Evolutionary conservation across 345 rosid genomes (phyloP), one percentile per base, ranked within the genome.

Genomic region (Murraya koenigii): DNA sequence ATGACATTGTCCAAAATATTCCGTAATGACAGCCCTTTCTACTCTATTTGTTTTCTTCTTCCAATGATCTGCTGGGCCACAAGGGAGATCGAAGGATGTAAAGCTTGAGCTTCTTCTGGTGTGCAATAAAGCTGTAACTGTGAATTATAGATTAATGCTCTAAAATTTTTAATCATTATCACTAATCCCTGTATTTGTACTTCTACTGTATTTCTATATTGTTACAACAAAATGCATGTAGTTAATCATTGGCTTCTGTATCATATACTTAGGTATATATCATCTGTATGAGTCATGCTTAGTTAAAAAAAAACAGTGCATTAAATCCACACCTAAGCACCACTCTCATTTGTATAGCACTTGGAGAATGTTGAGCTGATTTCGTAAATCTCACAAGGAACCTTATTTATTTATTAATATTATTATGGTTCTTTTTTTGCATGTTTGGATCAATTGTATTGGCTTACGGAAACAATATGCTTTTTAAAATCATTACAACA

Each of bases 51-150:
- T 85, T 92, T 95, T 91, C 76, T 93, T 83, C 94, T 93, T 69
- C 96, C 98, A 61, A 79, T 87, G 91, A 86, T 91, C 64, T 96
- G 95, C 80, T 97, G 94, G 83, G 84, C 89, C 58, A 89, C 98
- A 66, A 87, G 87, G 97, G 30, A 86, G 28, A 44, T 78, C 62
- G 94, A 86, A 76, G 97, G 97, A 82, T 88, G 95, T 73, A 83
- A 79, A 77, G 82, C 85, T 77, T 69, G 87, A 87, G 88, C 83
- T 33, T 77, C 86, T 66, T 90, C 90, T 66, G 89, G 92, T 78
- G 90, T 91, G 26, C 85, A 87, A 87, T 79, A 82, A 85, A 78
- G 82, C 87, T 73, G 99, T 92, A 84, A 86, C 96, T 87, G 20
- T 36, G 35, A 6, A 14, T 44, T 58, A 36, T 63, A 60, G 26